Evolutionary conservation across 352 stramenopile species (phyloP).

Genomic region (Phytophthora crassamura): DNA sequence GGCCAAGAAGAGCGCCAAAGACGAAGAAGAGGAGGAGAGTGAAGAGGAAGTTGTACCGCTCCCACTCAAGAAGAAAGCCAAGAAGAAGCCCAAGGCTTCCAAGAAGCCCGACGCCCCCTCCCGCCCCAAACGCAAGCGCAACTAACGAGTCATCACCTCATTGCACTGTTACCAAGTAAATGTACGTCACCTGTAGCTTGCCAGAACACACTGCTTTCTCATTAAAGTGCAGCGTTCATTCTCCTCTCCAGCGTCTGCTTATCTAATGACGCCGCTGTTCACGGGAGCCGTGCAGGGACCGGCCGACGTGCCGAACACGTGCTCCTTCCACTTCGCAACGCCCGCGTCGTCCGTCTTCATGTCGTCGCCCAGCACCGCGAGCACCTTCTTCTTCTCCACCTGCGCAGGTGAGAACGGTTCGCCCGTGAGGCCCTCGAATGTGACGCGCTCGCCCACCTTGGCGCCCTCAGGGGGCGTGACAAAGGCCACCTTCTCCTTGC

Average conservation of each 20-base stretch:
- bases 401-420: slow-evolving; percentile 83
- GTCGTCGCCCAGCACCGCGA: slow-evolving; percentile 77
- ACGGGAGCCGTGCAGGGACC: slow-evolving; percentile 79
- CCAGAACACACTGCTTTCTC: slow-evolving; percentile 10
- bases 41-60: slow-evolving; percentile 47
- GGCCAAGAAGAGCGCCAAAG: slow-evolving; percentile 17
- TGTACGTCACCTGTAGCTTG: slow-evolving; percentile 1
- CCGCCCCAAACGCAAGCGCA: slow-evolving; percentile 53
- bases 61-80: slow-evolving; percentile 58
- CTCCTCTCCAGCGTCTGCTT: slow-evolving; percentile 21
- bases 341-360: slow-evolving; percentile 84
- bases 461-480: slow-evolving; percentile 83
- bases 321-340: slow-evolving; percentile 86
- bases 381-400: slow-evolving; percentile 92
- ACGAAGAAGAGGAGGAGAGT: slow-evolving; percentile 20
- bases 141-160: slow-evolving; percentile 6
- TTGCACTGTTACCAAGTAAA: neutral
- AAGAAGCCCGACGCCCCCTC: slow-evolving; percentile 27
- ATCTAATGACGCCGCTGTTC: slow-evolving; percentile 81
- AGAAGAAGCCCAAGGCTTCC: slow-evolving; percentile 39
- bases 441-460: slow-evolving; percentile 76
- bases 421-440: slow-evolving; percentile 70
- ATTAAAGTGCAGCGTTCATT: neutral
- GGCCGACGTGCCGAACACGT: slow-evolving; percentile 77
- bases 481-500: slow-evolving; percentile 86